phyloP scores from a whole-genome alignment of 768 basidiomycete genomes.

The Suillus alpinus region DNA sequence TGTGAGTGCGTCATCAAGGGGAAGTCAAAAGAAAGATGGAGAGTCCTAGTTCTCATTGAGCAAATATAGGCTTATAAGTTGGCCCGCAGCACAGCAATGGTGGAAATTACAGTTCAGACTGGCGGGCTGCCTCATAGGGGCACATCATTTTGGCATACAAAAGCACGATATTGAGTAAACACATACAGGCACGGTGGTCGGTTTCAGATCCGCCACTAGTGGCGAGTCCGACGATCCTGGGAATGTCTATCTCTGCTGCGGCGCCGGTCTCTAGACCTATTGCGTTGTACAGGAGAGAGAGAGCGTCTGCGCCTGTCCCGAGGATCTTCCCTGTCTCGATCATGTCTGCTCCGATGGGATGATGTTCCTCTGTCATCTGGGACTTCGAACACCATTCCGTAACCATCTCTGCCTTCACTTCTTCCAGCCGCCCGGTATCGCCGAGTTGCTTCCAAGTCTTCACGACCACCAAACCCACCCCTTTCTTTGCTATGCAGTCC shows the following conservation, averaged over 20 bases:
- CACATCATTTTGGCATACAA: conserved; percentile 2
- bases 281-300: conserved; percentile 19
- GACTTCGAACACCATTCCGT: conserved; percentile 88
- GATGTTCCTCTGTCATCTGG: conserved; percentile 33
- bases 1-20: conserved; percentile 26
- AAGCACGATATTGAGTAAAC: conserved; percentile 1
- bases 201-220: conserved; percentile 19
- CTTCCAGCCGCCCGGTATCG: conserved; percentile 49
- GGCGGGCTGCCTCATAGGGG: not conserved
- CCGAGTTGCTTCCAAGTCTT: conserved; percentile 70
- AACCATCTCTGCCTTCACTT: conserved; percentile 36
- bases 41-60: conserved; percentile 11
- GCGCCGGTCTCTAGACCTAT: conserved; percentile 20
- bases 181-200: conserved; percentile 20
- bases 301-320: conserved; percentile 24
- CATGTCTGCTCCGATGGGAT: conserved; percentile 50
- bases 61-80: not conserved
- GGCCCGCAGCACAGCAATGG: not conserved
- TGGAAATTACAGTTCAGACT: not conserved
- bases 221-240: conserved; percentile 31
- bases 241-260: conserved; percentile 37
- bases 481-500: conserved; percentile 35
- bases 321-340: conserved; percentile 32
- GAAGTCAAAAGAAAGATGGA: conserved; percentile 6
- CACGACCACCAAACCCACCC: conserved; percentile 64